Evolutionary conservation across 75 land plant species (phyloP).

Genomic region (Selaginella moellendorffii): DNA sequence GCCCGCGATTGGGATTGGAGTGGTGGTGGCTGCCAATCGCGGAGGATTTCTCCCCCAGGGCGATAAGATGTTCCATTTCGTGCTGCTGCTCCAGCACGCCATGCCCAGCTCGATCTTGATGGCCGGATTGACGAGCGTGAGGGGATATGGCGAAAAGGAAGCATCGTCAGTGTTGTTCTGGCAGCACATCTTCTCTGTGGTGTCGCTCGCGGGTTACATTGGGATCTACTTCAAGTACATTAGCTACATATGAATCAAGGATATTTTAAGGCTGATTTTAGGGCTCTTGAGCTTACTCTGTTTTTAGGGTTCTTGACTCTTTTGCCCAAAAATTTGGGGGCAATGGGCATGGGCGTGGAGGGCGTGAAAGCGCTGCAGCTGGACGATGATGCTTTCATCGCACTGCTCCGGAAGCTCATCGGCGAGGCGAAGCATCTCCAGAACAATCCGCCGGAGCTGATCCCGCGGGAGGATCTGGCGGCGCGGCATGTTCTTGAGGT

Average conservation of each 20-base stretch:
- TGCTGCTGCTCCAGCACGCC: slow-evolving; percentile 6
- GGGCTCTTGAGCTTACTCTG: background rate
- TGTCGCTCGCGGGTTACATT: background rate
- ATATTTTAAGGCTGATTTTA: background rate
- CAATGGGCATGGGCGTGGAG: slow-evolving; percentile 6
- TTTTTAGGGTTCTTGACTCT: background rate
- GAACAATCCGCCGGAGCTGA: slow-evolving; percentile 83
- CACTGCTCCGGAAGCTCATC: slow-evolving; percentile 52
- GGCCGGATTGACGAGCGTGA: background rate
- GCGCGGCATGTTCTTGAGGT: slow-evolving; percentile 55
- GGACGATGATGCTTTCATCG: slow-evolving; percentile 33
- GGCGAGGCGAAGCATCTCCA: slow-evolving; percentile 63
- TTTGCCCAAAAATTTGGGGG: background rate
- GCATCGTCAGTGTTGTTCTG: slow-evolving; percentile 8
- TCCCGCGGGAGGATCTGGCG: slow-evolving; percentile 68
- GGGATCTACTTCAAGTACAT: background rate
- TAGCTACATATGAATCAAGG: background rate
- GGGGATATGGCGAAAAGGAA: slow-evolving; percentile 1
- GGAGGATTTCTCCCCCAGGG: background rate
- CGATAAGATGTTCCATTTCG: background rate
- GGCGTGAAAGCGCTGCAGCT: slow-evolving; percentile 13
- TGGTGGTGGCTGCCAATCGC: background rate
- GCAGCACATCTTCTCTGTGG: slow-evolving; percentile 6
- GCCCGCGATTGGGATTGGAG: background rate
- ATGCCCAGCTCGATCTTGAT: slow-evolving; percentile 3